Percentiles rank a stretch among this genome's conserved stretches.
phyloP scores from a whole-genome alignment of 768 basidiomycete genomes.

The Leccinum obscurum region DNA sequence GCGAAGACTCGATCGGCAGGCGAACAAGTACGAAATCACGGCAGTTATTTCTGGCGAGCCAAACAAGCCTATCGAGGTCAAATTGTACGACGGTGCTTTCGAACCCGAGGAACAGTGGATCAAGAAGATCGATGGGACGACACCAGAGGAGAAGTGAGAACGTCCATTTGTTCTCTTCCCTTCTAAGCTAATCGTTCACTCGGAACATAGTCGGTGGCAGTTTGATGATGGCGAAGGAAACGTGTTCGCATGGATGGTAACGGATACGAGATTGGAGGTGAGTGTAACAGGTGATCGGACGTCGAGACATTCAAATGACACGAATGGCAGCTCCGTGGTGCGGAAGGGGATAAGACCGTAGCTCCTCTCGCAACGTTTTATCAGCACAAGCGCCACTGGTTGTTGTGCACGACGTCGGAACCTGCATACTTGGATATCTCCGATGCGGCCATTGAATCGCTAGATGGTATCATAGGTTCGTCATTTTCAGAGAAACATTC shows the following conservation, averaged over 20 bases:
- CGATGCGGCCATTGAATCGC: conserved; percentile 29
- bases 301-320: not conserved
- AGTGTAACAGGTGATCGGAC: not conserved
- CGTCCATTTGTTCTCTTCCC: not conserved
- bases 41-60: conserved; percentile 35
- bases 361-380: conserved; percentile 37
- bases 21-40: conserved; percentile 30
- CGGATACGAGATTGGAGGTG: conserved; percentile 15
- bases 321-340: conserved; percentile 25
- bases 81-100: conserved; percentile 30
- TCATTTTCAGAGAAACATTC: not conserved
- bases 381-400: conserved; percentile 35
- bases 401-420: conserved; percentile 36
- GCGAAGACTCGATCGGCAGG: conserved; percentile 32
- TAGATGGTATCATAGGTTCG: conserved; percentile 39
- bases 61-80: conserved; percentile 31
- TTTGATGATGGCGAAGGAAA: conserved; percentile 27
- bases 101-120: conserved; percentile 34
- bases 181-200: not conserved
- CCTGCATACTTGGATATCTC: conserved; percentile 39
- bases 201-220: conserved; percentile 20
- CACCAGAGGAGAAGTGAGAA: conserved; percentile 16
- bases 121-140: conserved; percentile 19
- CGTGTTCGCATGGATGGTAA: conserved; percentile 20
- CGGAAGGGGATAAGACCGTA: conserved; percentile 24